Percentiles rank a stretch among this genome's conserved stretches.
Conservation (phyloP, 768 basidiomycete species). For the Agaricus sinodeliciosus region DNA sequence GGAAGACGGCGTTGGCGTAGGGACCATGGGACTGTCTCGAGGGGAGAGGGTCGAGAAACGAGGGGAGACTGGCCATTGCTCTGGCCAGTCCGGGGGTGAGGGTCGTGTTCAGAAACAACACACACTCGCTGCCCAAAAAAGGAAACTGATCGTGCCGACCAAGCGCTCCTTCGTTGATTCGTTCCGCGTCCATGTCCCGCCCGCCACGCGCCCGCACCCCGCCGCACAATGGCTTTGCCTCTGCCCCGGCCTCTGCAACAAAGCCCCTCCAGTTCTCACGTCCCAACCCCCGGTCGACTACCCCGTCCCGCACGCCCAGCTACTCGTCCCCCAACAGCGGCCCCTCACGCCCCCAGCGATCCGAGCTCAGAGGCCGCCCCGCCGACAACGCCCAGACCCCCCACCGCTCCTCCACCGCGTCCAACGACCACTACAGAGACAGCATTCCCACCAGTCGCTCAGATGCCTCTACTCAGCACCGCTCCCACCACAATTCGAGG, state of each 20-base stretch:
- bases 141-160: neutral
- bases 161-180: neutral
- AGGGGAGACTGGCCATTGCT: conserved; percentile 20
- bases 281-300: conserved; percentile 35
- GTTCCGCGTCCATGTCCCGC: conserved; percentile 44
- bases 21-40: conserved; percentile 10
- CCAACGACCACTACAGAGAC: conserved; percentile 40
- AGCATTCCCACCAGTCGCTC: conserved; percentile 44
- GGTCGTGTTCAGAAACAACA: neutral
- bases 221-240: conserved; percentile 37
- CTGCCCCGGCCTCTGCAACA: conserved; percentile 35
- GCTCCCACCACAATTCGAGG: conserved; percentile 11
- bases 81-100: conserved; percentile 1
- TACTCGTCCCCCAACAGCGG: conserved; percentile 31
- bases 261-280: conserved; percentile 59
- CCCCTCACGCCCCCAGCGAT: conserved; percentile 61
- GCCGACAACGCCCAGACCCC: conserved; percentile 35
- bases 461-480: conserved; percentile 27
- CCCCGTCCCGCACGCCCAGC: conserved; percentile 38
- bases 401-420: conserved; percentile 33
- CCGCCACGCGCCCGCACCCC: conserved; percentile 47
- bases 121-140: neutral
- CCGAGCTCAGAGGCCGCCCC: conserved; percentile 51
- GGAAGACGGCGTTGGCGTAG: conserved; percentile 28
- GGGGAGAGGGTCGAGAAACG: conserved; percentile 21